Percentiles rank a stretch among this genome's conserved stretches.
Conservation (phyloP, 2,329 filamentous ascomycete species). For the Phyllosticta ampelicida region DNA sequence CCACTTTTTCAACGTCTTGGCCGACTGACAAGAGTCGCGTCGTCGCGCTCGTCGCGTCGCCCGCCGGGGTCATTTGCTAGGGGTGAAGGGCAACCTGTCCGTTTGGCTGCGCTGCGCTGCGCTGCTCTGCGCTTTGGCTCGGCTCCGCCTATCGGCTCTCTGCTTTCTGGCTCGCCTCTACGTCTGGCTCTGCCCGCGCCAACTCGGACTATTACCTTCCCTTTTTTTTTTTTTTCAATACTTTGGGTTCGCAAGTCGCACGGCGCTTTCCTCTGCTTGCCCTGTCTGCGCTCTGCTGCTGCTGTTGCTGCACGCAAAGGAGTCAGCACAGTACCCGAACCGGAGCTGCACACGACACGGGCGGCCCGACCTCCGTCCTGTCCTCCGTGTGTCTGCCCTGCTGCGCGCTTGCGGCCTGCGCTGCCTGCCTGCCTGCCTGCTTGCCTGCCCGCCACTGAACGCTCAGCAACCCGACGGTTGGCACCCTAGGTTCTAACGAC, state of each 20-base stretch:
- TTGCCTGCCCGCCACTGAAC: neutral
- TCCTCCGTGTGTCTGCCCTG: neutral
- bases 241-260: neutral
- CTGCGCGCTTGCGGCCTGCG: neutral
- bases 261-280: neutral
- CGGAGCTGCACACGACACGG: neutral
- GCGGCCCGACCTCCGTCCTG: neutral
- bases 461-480: neutral
- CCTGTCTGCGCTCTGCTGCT: neutral
- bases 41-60: conserved; percentile 6
- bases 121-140: neutral
- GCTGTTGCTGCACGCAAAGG: neutral
- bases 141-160: neutral
- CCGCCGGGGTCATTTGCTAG: conserved; percentile 9
- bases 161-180: neutral
- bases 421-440: too few relatives aligned
- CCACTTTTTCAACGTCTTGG: conserved; percentile 5
- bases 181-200: neutral
- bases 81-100: neutral
- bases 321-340: neutral
- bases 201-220: neutral
- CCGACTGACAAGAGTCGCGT: conserved; percentile 5
- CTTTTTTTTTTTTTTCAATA: neutral
- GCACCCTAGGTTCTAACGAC: neutral
- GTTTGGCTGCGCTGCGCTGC: neutral